These are phyloP conservation scores for Neoboletus subvelutipes DNA, from an alignment of 768 basidiomycete species.

Conservation along the genomic window DNA sequence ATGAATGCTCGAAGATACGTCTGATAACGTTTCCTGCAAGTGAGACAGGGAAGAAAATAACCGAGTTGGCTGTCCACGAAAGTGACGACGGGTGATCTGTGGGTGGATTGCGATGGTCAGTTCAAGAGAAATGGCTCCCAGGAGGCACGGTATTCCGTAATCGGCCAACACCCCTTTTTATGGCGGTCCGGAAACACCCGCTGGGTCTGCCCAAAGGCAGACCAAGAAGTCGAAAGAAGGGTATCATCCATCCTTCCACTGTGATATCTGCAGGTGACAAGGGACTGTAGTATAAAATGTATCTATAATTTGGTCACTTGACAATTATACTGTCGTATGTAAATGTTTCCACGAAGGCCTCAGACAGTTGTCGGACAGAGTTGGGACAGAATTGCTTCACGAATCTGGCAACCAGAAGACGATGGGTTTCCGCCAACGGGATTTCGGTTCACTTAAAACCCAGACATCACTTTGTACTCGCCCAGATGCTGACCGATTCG, in stretches of 20 bases:
- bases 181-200: conserved; percentile 9
- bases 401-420: neutral
- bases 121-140: neutral
- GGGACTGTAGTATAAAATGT: neutral
- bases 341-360: neutral
- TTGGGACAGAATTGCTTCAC: too few relatives aligned
- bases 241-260: neutral
- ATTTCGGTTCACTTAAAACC: neutral
- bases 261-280: too few relatives aligned
- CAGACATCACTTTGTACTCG: neutral
- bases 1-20: neutral
- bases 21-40: conserved; percentile 6
- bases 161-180: conserved; percentile 17
- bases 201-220: neutral
- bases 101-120: conserved; percentile 1
- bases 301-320: neutral
- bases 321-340: neutral
- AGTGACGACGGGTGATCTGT: neutral
- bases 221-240: neutral
- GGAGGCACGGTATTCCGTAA: conserved; percentile 11
- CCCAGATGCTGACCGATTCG: neutral
- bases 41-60: neutral
- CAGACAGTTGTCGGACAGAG: too few relatives aligned
- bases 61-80: neutral
- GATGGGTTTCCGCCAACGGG: neutral